Evolutionary conservation across 2,329 filamentous ascomycete species (phyloP).

Genomic region (Neopestalotiopsis sp.): DNA sequence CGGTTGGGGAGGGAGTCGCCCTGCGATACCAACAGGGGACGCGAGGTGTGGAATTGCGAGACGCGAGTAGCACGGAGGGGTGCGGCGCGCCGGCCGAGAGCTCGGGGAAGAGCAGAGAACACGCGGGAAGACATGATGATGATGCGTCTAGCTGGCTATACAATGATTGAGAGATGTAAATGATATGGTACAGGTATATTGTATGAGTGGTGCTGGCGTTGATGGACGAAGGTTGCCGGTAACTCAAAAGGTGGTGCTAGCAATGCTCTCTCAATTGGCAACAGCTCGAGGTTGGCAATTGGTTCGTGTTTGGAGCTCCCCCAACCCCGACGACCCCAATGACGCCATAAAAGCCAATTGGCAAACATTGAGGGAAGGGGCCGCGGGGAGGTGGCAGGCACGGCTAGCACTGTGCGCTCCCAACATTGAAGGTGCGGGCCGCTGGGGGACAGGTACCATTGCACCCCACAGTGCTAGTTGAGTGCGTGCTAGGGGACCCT

Average conservation of each 20-base stretch:
- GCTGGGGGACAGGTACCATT: not conserved
- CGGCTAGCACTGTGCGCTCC: not conserved
- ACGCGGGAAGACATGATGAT: slow-evolving; percentile 33
- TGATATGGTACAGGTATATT: not conserved
- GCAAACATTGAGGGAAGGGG: not conserved
- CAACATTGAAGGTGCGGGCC: not conserved
- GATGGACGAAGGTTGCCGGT: not conserved
- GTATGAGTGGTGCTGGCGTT: not conserved
- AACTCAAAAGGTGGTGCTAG: not conserved
- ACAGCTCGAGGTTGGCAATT: not conserved
- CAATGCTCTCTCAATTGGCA: not conserved
- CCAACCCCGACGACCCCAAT: not conserved
- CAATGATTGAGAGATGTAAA: not conserved
- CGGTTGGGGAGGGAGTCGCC: slow-evolving; percentile 82
- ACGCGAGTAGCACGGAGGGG: slow-evolving; percentile 24
- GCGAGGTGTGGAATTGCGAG: slow-evolving; percentile 67
- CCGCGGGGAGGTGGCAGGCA: not conserved
- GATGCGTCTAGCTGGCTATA: not conserved
- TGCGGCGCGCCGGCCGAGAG: slow-evolving; percentile 31
- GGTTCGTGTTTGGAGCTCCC: not conserved
- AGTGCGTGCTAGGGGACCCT: not conserved
- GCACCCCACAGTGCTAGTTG: not conserved
- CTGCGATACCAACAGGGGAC: slow-evolving; percentile 69
- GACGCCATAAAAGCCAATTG: slow-evolving; percentile 6
- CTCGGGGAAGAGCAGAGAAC: slow-evolving; percentile 20